Conservation (phyloP, 1,284 basidiomycete species). For the Gomphus sp. region DNA sequence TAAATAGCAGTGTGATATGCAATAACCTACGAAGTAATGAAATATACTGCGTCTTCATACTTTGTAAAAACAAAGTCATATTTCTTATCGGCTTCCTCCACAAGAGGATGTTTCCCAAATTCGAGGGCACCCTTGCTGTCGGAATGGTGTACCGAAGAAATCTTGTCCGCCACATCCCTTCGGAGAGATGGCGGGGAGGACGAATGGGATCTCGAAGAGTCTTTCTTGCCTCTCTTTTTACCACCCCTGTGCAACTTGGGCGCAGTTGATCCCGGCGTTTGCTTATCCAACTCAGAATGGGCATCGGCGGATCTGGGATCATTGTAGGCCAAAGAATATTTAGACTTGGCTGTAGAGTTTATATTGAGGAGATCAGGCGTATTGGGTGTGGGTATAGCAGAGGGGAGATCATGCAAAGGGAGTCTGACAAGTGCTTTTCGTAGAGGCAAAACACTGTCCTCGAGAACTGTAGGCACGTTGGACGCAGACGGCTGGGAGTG, state of each 20-base stretch:
- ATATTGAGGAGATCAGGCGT: not conserved
- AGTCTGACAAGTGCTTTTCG: not conserved
- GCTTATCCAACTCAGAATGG: not conserved
- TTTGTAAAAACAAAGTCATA: not conserved
- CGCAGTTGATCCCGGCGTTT: not conserved
- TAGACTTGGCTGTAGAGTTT: not conserved
- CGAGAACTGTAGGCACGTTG: not conserved
- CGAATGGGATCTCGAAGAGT: not conserved
- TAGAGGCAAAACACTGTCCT: not conserved
- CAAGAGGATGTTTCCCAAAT: not conserved
- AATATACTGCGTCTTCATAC: conserved; percentile 34
- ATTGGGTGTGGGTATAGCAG: not conserved
- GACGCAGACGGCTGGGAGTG: not conserved
- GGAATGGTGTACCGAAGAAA: not conserved
- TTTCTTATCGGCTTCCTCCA: conserved; percentile 2
- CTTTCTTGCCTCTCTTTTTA: not conserved
- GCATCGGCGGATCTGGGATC: not conserved
- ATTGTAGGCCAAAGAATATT: not conserved
- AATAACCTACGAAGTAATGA: conserved; percentile 37
- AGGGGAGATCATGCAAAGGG: not conserved
- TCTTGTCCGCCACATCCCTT: not conserved
- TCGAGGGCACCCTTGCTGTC: not conserved
- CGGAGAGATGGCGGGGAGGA: not conserved
- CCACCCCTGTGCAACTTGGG: not conserved
- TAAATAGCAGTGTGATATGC: not conserved